A percentile compares a stretch with the other conserved stretches of the same genome.
Evolutionary conservation across 768 basidiomycete genomes (phyloP).

Genomic region (Suillus subaureus): DNA sequence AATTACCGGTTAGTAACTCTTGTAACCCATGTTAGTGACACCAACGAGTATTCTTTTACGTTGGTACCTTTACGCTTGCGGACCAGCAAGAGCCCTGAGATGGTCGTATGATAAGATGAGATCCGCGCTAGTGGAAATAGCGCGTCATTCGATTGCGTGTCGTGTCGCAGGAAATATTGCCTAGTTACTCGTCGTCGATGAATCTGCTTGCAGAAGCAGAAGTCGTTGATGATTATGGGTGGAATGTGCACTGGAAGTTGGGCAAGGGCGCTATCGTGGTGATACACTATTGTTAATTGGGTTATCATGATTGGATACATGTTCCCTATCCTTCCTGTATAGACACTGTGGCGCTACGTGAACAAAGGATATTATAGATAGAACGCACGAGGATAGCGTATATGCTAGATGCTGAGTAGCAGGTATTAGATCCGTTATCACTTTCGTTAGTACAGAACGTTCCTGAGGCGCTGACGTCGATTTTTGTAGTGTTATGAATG

Average conservation of each 20-base stretch:
- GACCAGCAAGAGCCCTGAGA: not conserved
- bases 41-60: not conserved
- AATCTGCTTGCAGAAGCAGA: not conserved
- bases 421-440: not conserved
- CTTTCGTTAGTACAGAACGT: not conserved
- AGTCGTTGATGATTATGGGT: not conserved
- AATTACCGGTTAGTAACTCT: not conserved
- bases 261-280: not conserved
- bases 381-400: not conserved
- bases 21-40: not conserved
- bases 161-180: not conserved
- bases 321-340: not conserved
- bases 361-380: not conserved
- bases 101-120: conserved; percentile 1
- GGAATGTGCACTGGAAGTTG: not conserved
- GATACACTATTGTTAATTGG: not conserved
- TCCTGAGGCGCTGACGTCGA: not conserved
- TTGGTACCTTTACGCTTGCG: not conserved
- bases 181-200: not conserved
- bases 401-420: not conserved
- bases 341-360: not conserved
- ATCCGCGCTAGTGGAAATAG: not conserved
- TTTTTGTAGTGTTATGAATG: not conserved
- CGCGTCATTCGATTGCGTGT: not conserved
- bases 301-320: not conserved